Evolutionary conservation across 2,329 filamentous ascomycete species (phyloP), one percentile per base, ranked within the genome.

Genomic region (Nothophoma quercina): DNA sequence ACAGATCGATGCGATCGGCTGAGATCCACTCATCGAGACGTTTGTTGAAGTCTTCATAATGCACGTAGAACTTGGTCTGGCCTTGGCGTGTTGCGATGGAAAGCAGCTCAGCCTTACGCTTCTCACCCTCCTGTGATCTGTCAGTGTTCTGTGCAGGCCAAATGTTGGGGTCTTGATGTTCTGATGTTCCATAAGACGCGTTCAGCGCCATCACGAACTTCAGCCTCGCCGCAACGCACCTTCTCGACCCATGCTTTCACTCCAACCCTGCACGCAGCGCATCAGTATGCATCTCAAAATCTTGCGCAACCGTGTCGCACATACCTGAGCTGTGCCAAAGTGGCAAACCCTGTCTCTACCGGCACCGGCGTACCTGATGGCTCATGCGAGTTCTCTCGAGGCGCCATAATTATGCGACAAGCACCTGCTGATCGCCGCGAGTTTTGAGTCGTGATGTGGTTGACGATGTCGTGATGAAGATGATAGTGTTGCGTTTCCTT

Each of bases 1-100:
- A 81, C 51, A 99, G 88, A 72, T 98, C 91, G 62, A 99, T 91
- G 28, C 95, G 85, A 28, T 85, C 82, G 23, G 89, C 84, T 1
- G 89, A 83, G 8, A 99, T 88, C 95, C 95, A 99, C 80, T 99
- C 95, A 64, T 88, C 85, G 25, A 88, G 78, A 80, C 86, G 85
- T 67, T 98, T 98, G 78, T 98, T 98, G 84, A 97, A 98, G 69
- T 96, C 96, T 70, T 96, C 91, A 73, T 97, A 98, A 75, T 98
- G 96, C 68, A 96, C 96, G 75, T 97, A 97, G 71, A 93, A 97
- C 48, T 90, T 89, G 30, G 91, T 88, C 13, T 89, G 88, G 67
- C 91, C 93, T 75, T 96, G 96, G 18, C 90, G 89, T 54, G 93
- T 90, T 69, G 90, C 88, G 64, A 98, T 96, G 53, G 91, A 95